Evolutionary conservation across 805 yeast species (phyloP).

Genomic region (Lachancea waltii): DNA sequence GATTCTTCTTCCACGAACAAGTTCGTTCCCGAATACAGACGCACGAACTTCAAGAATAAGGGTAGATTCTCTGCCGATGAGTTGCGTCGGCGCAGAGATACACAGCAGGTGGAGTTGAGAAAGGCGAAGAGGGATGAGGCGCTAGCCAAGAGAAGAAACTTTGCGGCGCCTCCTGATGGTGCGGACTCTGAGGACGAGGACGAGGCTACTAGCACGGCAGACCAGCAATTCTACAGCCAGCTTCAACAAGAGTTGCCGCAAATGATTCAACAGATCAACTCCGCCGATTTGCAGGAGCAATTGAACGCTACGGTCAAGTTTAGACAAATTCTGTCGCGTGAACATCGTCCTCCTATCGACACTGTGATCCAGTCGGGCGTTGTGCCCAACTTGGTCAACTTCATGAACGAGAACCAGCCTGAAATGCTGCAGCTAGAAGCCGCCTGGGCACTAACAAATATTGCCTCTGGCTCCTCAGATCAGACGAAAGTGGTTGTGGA

Average conservation of each 20-base stretch:
- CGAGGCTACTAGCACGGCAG: constrained; percentile 33
- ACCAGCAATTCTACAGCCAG: constrained; percentile 40
- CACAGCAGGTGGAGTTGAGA: constrained; percentile 92
- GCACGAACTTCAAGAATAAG: constrained; percentile 92
- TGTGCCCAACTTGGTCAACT: constrained; percentile 82
- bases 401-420: constrained; percentile 70
- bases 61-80: constrained; percentile 93
- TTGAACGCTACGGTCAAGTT: constrained; percentile 86
- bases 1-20: constrained; percentile 49
- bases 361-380: constrained; percentile 89
- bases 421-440: constrained; percentile 93
- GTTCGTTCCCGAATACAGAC: constrained; percentile 95
- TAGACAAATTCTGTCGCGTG: constrained; percentile 88
- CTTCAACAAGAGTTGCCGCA: constrained; percentile 67
- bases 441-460: constrained; percentile 99
- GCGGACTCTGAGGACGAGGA: constrained; percentile 51
- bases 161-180: constrained; percentile 39
- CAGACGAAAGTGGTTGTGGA: constrained; percentile 90
- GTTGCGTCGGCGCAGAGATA: constrained; percentile 95
- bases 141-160: constrained; percentile 87
- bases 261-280: constrained; percentile 75
- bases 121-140: constrained; percentile 96
- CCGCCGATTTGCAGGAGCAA: constrained; percentile 71
- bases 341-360: constrained; percentile 94
- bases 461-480: constrained; percentile 87